These are phyloP conservation scores for Phytopythium helicoides DNA, from an alignment of 352 stramenopile genomes.

Conservation along the genomic window DNA sequence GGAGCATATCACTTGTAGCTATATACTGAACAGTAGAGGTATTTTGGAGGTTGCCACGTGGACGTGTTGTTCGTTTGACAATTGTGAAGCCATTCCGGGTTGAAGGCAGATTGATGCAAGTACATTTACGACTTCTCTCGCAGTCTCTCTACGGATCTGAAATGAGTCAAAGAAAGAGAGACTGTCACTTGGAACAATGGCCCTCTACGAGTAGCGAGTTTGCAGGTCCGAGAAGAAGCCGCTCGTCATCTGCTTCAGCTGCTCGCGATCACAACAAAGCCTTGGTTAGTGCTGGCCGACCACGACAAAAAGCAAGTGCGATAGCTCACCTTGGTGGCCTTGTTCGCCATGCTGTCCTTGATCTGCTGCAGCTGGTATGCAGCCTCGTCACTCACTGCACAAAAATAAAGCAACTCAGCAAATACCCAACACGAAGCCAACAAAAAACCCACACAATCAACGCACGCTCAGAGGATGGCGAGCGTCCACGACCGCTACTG, in stretches of 20 bases:
- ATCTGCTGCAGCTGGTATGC: slow-evolving; percentile 85
- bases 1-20: no score
- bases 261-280: background rate
- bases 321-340: slow-evolving; percentile 63
- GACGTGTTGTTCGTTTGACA: no score
- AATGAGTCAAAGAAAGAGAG: no score
- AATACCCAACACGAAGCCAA: background rate
- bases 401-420: background rate
- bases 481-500: slow-evolving; percentile 45
- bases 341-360: slow-evolving; percentile 81
- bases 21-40: slow-evolving; percentile 13
- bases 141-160: no score
- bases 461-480: slow-evolving; percentile 67
- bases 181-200: no score
- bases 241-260: slow-evolving; percentile 90
- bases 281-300: no score
- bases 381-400: slow-evolving; percentile 67
- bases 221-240: slow-evolving; percentile 88
- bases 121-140: no score
- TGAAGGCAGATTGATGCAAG: no score
- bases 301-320: slow-evolving; percentile 2
- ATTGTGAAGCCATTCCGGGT: no score
- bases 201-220: slow-evolving; percentile 71
- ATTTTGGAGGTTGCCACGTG: slow-evolving; percentile 25
- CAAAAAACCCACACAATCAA: background rate